Evolutionary conservation across 2,329 filamentous ascomycete species (phyloP).

Genomic region (Tolypocladium tropicale): DNA sequence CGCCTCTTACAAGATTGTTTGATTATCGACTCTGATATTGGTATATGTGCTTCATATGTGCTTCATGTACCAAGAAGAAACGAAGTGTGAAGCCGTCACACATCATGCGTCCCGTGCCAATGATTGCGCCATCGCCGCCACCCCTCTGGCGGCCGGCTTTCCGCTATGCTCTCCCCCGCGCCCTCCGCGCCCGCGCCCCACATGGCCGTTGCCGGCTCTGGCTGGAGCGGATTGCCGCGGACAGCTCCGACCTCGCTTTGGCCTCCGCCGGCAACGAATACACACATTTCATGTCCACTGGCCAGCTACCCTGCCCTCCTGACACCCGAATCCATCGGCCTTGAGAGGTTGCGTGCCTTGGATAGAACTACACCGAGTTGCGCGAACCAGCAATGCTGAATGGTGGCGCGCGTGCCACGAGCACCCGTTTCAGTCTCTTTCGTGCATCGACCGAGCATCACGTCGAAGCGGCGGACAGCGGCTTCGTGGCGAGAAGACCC

Average conservation of each 20-base stretch:
- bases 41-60: background rate
- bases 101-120: background rate
- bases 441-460: background rate
- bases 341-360: background rate
- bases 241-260: background rate
- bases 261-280: background rate
- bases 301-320: background rate
- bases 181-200: background rate
- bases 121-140: conserved; percentile 1
- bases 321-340: background rate
- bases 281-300: background rate
- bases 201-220: background rate
- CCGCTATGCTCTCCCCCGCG: background rate
- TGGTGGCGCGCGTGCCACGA: background rate
- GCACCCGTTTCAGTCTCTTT: background rate
- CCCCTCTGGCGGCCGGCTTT: background rate
- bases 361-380: background rate
- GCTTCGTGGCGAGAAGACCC: conserved; percentile 46
- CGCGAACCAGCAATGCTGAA: background rate
- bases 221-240: background rate
- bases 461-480: conserved; percentile 20
- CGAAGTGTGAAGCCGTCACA: background rate
- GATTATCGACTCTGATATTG: background rate
- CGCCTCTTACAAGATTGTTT: background rate
- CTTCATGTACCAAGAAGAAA: background rate